These are phyloP conservation scores for Cytospora schulzeri DNA, from an alignment of 2,329 filamentous ascomycete species.

Conservation along the genomic window DNA sequence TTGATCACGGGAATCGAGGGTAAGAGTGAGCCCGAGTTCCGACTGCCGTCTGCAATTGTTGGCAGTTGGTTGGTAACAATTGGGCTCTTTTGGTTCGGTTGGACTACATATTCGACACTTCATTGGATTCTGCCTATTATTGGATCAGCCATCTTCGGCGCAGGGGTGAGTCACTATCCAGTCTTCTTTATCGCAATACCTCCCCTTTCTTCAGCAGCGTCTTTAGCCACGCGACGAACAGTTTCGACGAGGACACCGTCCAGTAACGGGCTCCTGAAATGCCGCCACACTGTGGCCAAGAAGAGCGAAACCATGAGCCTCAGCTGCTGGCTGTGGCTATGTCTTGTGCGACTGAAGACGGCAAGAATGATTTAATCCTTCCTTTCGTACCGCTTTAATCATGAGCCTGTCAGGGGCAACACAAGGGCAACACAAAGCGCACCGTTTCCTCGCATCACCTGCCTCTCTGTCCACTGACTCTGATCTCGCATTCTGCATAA, in stretches of 20 bases:
- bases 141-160: slow-evolving; percentile 70
- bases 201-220: slow-evolving; percentile 10
- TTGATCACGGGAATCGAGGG: slow-evolving; percentile 53
- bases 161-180: slow-evolving; percentile 56
- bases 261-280: background rate
- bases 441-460: slow-evolving; percentile 15
- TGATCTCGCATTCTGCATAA: slow-evolving; percentile 39
- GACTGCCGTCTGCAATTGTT: slow-evolving; percentile 72
- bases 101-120: slow-evolving; percentile 74
- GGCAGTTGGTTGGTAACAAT: slow-evolving; percentile 79
- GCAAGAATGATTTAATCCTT: background rate
- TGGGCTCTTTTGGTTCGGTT: slow-evolving; percentile 86
- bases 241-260: background rate
- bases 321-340: slow-evolving; percentile 6
- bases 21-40: slow-evolving; percentile 81
- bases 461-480: slow-evolving; percentile 24
- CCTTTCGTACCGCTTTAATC: slow-evolving; percentile 31
- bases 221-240: slow-evolving; percentile 1
- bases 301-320: slow-evolving; percentile 5
- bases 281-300: background rate
- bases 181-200: background rate
- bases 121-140: slow-evolving; percentile 79
- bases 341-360: slow-evolving; percentile 4
- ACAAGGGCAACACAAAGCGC: background rate
- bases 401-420: slow-evolving; percentile 36